Percentiles rank a stretch among this genome's conserved stretches.
Evolutionary conservation across 768 basidiomycete species (phyloP).

Genomic region (Phlegmacium glaucopus): DNA sequence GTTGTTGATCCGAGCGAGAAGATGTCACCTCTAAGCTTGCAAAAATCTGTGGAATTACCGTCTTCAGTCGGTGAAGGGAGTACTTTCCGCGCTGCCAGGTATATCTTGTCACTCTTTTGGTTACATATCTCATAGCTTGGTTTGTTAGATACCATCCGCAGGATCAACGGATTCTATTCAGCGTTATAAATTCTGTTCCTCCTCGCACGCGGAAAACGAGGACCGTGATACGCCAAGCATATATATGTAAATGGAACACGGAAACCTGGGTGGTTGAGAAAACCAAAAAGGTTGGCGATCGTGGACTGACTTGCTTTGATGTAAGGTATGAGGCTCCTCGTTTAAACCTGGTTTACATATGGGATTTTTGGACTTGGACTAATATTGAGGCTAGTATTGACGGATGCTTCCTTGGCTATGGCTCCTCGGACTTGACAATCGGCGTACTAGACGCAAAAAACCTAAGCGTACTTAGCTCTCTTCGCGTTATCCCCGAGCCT

Average conservation of each 20-base stretch:
- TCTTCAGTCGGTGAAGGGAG: constrained; percentile 44
- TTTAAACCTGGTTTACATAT: not conserved
- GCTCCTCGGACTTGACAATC: constrained; percentile 82
- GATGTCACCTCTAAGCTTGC: constrained; percentile 33
- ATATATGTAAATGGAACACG: constrained; percentile 71
- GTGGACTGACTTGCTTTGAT: constrained; percentile 84
- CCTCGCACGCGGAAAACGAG: constrained; percentile 56
- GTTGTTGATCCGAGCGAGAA: constrained; percentile 11
- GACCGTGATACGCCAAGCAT: constrained; percentile 54
- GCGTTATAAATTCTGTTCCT: constrained; percentile 66
- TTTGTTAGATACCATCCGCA: constrained; percentile 52
- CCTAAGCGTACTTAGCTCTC: constrained; percentile 54
- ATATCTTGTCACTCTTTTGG: not conserved
- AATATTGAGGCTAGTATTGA: constrained; percentile 50
- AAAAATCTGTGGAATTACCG: constrained; percentile 55
- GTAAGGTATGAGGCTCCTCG: constrained; percentile 56
- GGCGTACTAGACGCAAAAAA: constrained; percentile 80
- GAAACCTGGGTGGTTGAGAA: constrained; percentile 64
- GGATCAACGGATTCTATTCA: constrained; percentile 54
- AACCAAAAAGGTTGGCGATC: constrained; percentile 70
- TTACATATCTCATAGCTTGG: not conserved
- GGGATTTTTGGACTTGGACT: constrained; percentile 2
- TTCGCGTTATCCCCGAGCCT: not conserved
- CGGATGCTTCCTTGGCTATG: constrained; percentile 81
- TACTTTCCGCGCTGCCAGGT: constrained; percentile 68